Conservation (phyloP, 805 yeast species). For the Priceomyces haplophilus region DNA sequence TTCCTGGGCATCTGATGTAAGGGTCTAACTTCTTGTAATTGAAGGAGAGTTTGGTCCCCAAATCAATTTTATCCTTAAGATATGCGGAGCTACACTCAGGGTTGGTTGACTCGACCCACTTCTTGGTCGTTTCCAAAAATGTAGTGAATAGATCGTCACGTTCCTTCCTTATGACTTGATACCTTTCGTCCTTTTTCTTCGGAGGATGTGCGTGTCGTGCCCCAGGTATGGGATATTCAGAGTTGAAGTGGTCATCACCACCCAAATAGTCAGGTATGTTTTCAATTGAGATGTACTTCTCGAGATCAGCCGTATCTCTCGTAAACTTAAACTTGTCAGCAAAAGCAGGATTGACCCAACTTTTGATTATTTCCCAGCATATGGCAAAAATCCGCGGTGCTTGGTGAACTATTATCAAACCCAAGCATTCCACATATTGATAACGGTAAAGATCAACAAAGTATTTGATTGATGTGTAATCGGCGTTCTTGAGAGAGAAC, state of each 20-base stretch:
- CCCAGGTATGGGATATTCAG: conserved; percentile 7
- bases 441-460: conserved; percentile 89
- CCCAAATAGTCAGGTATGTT: conserved; percentile 67
- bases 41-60: conserved; percentile 52
- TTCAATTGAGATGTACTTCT: conserved; percentile 51
- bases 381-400: conserved; percentile 98
- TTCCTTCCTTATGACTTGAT: conserved; percentile 44
- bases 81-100: conserved; percentile 47
- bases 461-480: conserved; percentile 85
- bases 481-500: conserved; percentile 89
- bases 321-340: conserved; percentile 84
- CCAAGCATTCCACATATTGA: conserved; percentile 92
- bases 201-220: conserved; percentile 7
- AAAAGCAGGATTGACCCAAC: conserved; percentile 93
- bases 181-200: conserved; percentile 33
- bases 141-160: conserved; percentile 52
- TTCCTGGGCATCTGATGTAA: conserved; percentile 72
- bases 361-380: conserved; percentile 87
- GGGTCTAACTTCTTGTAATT: conserved; percentile 76
- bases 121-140: conserved; percentile 63
- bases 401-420: conserved; percentile 78
- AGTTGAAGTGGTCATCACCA: conserved; percentile 46
- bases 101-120: conserved; percentile 71
- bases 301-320: conserved; percentile 59
- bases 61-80: conserved; percentile 50